Conservation (phyloP, 768 basidiomycete genomes). For the Xerocomellus intermedius region DNA sequence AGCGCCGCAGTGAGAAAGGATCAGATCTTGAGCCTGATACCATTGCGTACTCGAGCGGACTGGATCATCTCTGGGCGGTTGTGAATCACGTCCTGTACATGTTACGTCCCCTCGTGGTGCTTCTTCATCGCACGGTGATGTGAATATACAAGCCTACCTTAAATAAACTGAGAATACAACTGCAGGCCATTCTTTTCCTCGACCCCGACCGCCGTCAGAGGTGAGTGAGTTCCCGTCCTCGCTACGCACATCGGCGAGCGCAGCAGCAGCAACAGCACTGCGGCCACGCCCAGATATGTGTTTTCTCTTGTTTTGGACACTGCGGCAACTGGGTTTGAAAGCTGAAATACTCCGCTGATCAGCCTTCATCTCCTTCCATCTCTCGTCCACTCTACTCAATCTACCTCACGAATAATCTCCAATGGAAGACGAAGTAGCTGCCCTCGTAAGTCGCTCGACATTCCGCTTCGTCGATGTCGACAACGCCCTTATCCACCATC, state of each 20-base stretch:
- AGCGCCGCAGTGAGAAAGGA: background rate
- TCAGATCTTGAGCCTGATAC: background rate
- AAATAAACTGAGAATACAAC: background rate
- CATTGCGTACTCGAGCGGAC: background rate
- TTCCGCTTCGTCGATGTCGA: background rate
- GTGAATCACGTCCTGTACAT: background rate
- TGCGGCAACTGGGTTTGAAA: constrained; percentile 21
- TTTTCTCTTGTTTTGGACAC: constrained; percentile 23
- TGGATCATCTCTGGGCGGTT: background rate
- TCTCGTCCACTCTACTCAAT: constrained; percentile 18
- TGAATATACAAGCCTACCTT: background rate
- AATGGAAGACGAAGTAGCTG: constrained; percentile 70
- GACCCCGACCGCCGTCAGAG: background rate
- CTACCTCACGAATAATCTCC: constrained; percentile 25
- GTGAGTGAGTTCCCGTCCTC: background rate
- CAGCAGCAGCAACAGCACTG: background rate
- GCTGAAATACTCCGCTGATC: constrained; percentile 25
- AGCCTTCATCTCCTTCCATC: constrained; percentile 20
- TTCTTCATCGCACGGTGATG: background rate
- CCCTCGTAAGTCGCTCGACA: constrained; percentile 38
- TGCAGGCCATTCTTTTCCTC: background rate
- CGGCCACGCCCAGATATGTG: constrained; percentile 1
- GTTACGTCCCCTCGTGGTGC: too few species aligned
- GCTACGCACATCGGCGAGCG: background rate
- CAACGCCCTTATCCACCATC: background rate